phyloP scores from a whole-genome alignment of 306 rosid genomes.

The Astragalus glycyphyllos region DNA sequence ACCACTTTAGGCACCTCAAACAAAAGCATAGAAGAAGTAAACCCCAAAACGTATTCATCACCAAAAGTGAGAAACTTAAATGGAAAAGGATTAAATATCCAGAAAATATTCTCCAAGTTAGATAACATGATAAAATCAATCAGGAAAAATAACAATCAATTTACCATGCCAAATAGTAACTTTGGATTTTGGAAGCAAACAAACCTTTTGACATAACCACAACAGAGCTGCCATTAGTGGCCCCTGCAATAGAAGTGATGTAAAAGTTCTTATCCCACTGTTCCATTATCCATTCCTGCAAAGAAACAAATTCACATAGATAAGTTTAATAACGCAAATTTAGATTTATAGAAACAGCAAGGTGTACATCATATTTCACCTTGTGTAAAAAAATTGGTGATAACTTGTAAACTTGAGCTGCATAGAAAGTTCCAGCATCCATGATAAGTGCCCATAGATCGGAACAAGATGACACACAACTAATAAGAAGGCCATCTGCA shows the following conservation, averaged over 20 bases:
- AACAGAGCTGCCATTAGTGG: conserved; percentile 52
- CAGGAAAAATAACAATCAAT: conserved; percentile 19
- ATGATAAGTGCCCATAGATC: conserved; percentile 97
- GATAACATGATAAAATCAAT: conserved; percentile 11
- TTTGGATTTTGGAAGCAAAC: background rate
- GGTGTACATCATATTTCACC: conserved; percentile 55
- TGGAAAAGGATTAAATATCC: conserved; percentile 7
- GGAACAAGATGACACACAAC: conserved; percentile 90
- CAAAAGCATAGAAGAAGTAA: conserved; percentile 27
- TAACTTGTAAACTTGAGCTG: conserved; percentile 80
- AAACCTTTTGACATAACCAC: conserved; percentile 61
- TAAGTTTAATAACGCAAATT: conserved; percentile 24
- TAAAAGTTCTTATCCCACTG: conserved; percentile 56
- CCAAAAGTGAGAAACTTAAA: background rate
- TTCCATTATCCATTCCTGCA: conserved; percentile 59
- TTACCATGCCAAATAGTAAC: conserved; percentile 5
- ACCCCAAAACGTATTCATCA: background rate
- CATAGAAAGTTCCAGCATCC: conserved; percentile 96
- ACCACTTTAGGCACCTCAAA: background rate
- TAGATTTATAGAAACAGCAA: conserved; percentile 11
- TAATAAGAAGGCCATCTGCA: conserved; percentile 92
- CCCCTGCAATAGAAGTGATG: conserved; percentile 74
- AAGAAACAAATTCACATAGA: conserved; percentile 9
- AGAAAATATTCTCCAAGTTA: conserved; percentile 15
- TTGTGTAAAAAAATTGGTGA: conserved; percentile 86